phyloP scores from a whole-genome alignment of 1,284 basidiomycete species.

The Puccinia hordei region DNA sequence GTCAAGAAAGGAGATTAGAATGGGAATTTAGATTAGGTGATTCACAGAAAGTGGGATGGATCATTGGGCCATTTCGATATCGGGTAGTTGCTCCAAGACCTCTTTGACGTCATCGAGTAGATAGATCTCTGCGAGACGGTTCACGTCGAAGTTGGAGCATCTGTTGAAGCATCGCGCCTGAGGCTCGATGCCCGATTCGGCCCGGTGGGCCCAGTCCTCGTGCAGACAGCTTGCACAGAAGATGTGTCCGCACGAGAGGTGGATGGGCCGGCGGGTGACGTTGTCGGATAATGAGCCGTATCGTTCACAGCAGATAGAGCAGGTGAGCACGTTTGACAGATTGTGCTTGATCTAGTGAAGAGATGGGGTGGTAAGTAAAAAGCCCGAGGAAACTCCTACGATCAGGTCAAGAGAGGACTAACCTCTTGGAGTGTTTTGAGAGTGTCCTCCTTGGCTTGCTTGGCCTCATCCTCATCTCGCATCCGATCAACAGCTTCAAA shows the following conservation, averaged over 20 bases:
- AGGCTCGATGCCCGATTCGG: neutral
- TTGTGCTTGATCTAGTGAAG: slow-evolving; percentile 48
- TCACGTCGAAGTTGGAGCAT: slow-evolving; percentile 34
- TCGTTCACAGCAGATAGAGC: slow-evolving; percentile 46
- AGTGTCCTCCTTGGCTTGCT: slow-evolving; percentile 1
- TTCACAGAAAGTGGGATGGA: too few species aligned
- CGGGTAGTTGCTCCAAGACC: slow-evolving; percentile 31
- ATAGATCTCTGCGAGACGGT: slow-evolving; percentile 30
- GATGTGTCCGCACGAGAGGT: slow-evolving; percentile 48
- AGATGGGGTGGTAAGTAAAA: too few species aligned
- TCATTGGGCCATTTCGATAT: slow-evolving; percentile 18
- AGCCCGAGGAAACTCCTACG: too few species aligned
- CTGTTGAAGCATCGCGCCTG: slow-evolving; percentile 37
- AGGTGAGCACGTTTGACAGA: slow-evolving; percentile 36
- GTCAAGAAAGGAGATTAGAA: too few species aligned
- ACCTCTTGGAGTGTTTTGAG: slow-evolving; percentile 30
- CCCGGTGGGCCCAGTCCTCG: slow-evolving; percentile 26
- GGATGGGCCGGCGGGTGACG: slow-evolving; percentile 33
- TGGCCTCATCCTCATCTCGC: neutral
- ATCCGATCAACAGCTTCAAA: slow-evolving; percentile 21
- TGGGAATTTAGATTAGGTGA: too few species aligned
- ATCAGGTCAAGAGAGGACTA: slow-evolving; percentile 4
- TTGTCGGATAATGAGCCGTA: slow-evolving; percentile 40
- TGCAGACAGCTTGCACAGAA: slow-evolving; percentile 45
- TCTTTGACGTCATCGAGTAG: slow-evolving; percentile 36